A percentile compares a stretch with the other conserved stretches of the same genome.
Conservation (phyloP, 768 basidiomycete genomes). For the Coprinellus micaceus region DNA sequence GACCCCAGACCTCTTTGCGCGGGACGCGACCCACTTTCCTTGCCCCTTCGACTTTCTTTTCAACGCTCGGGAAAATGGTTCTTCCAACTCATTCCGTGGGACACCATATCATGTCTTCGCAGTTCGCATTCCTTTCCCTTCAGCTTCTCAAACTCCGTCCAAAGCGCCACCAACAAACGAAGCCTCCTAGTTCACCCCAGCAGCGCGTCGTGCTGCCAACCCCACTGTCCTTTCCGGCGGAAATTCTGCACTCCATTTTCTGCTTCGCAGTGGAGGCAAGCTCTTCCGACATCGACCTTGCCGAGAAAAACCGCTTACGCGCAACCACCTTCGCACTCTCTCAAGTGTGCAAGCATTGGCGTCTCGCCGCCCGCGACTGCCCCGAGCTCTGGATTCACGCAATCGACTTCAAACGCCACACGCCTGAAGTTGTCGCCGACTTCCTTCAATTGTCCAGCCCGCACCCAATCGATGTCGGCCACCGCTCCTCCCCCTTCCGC, state of each 20-base stretch:
- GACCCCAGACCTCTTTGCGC: not conserved
- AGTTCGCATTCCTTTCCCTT: not conserved
- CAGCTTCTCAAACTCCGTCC: not conserved
- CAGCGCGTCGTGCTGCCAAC: no score
- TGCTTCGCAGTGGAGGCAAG: no score
- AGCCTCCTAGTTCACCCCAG: no score
- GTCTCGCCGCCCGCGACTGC: not conserved
- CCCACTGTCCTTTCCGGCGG: no score
- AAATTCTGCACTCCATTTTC: no score
- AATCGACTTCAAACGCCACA: not conserved
- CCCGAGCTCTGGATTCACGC: not conserved
- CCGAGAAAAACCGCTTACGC: no score
- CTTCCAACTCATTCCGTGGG: not conserved
- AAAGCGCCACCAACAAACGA: not conserved
- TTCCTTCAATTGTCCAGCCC: not conserved
- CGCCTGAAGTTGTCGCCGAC: not conserved
- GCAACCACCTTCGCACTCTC: no score
- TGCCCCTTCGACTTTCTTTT: not conserved
- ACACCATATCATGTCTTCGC: not conserved
- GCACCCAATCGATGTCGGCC: not conserved
- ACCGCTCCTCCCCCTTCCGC: not conserved
- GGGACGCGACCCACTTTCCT: not conserved
- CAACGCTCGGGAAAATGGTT: not conserved
- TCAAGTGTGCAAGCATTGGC: not conserved
- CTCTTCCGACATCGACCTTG: no score